Conservation (phyloP, 2,329 filamentous ascomycete species). For the Cladophialophora immunda region DNA sequence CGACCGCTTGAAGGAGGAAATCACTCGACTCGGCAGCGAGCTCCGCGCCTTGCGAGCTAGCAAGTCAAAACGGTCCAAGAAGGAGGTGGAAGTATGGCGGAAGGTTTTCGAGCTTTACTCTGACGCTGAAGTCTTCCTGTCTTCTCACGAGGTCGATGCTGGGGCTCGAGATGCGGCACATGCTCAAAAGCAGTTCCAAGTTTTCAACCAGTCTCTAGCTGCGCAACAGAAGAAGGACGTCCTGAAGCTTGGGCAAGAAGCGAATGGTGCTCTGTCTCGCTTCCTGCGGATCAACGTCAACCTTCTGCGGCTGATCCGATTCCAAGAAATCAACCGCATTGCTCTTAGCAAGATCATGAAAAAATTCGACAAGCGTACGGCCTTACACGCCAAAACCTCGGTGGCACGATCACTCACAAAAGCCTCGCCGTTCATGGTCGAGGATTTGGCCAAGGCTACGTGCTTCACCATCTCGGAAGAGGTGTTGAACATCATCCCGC, state of each 20-base stretch:
- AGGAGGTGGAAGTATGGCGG: conserved; percentile 78
- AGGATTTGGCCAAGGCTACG: conserved; percentile 76
- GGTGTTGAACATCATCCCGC: conserved; percentile 77
- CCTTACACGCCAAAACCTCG: conserved; percentile 69
- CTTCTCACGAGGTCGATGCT: conserved; percentile 74
- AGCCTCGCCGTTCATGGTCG: conserved; percentile 50
- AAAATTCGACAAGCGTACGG: conserved; percentile 89
- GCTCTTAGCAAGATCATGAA: conserved; percentile 87
- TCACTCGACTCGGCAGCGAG: conserved; percentile 70
- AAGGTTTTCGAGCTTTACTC: conserved; percentile 83
- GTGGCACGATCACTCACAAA: conserved; percentile 33
- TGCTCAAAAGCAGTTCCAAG: conserved; percentile 73
- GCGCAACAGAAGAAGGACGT: conserved; percentile 66
- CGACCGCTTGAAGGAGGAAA: conserved; percentile 68
- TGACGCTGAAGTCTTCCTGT: conserved; percentile 83
- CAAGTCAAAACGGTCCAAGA: conserved; percentile 67
- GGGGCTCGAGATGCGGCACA: conserved; percentile 71
- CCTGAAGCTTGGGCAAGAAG: conserved; percentile 72
- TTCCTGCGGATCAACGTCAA: conserved; percentile 78
- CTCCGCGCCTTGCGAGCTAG: conserved; percentile 69
- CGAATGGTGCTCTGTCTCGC: conserved; percentile 68
- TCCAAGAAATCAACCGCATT: conserved; percentile 82
- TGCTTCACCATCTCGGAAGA: conserved; percentile 77
- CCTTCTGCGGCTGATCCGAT: conserved; percentile 81
- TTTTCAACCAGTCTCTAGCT: conserved; percentile 67